These are phyloP conservation scores for Salmacisia buchloeana DNA, from an alignment of 1,284 basidiomycete genomes.

Conservation along the genomic window DNA sequence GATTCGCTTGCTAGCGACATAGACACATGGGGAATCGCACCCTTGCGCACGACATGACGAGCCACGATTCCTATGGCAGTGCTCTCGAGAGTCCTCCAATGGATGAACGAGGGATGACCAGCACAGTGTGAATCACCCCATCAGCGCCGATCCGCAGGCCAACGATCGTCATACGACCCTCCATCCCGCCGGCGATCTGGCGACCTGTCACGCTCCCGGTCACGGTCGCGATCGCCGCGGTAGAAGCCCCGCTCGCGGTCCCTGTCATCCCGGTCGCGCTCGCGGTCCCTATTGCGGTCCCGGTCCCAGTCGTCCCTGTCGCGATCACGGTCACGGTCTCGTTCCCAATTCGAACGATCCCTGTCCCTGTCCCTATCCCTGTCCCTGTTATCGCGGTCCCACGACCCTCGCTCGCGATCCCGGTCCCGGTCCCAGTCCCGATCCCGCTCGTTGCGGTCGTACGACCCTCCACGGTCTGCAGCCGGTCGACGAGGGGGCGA, in stretches of 20 bases:
- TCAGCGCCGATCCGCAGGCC: background rate
- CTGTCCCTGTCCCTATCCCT: background rate
- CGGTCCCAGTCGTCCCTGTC: background rate
- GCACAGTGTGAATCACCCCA: too few relatives aligned
- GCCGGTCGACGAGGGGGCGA: too few relatives aligned
- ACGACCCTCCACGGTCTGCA: too few relatives aligned
- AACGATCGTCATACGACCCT: background rate
- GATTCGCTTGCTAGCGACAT: too few relatives aligned
- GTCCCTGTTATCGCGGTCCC: background rate
- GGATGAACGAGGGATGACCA: too few relatives aligned
- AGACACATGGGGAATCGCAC: too few relatives aligned
- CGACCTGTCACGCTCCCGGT: constrained; percentile 2
- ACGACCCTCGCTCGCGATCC: too few relatives aligned
- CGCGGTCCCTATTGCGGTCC: background rate
- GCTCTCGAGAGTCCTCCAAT: too few relatives aligned
- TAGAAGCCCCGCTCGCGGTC: background rate
- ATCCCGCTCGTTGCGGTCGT: background rate
- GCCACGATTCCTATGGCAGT: too few relatives aligned
- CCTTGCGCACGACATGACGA: too few relatives aligned
- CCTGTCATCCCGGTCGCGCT: background rate
- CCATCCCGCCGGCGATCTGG: background rate
- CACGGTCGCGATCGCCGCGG: background rate
- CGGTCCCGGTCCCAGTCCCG: background rate
- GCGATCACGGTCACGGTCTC: background rate
- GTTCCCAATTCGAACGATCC: background rate